Evolutionary conservation across 2,329 filamentous ascomycete genomes (phyloP), one percentile per base, ranked within the genome.

Genomic region (Hypoxylon sp.): DNA sequence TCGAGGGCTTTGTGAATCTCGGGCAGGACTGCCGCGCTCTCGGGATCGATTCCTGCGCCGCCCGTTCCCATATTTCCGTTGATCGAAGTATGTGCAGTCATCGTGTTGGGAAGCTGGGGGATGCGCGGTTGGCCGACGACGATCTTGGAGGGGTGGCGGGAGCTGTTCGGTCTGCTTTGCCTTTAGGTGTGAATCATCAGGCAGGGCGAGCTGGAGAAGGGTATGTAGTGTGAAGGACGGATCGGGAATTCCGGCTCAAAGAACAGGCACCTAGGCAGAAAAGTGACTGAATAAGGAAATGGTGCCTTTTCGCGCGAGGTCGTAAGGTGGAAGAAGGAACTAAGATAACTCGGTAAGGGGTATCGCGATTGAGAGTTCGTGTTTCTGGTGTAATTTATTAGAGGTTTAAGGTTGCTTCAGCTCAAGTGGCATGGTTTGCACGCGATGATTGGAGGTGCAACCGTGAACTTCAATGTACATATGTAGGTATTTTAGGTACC

Each of bases 1-100:
- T 96, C 89, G 73, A 99, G 89, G 44, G 96, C 96, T 76, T 92
- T 88, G 76, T 93, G 89, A 72, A 98, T 96, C 77, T 88, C 89
- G 55, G 87, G 82, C 56, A 93, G 85, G 57, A 87, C 78, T 35
- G 81, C 81, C 68, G 80, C 77, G 71, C 77, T 80, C 68, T 79
- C 78, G 70, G 80, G 79, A 73, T 80, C 80, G 65, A 75, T 76
- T 61, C 77, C 75, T 65, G 73, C 72, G 70, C 80, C 82, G 77
- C 71, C 75, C 71, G 72, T 73, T 61, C 71, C 76, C 73, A 74
- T 73, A 55, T 60, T 73, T 66, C 75, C 74, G 65, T 75, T 74
- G 71, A 72, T 72, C 70, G 73, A 60, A 62, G 53, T 52, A 55
- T 71, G 72, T 57, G 73, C 67, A 65, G 74, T 68, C 74, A 76